Base-by-base conservation (phyloP, 2,329 filamentous ascomycete genomes). In the Aspergillus spinulosporus region DNA sequence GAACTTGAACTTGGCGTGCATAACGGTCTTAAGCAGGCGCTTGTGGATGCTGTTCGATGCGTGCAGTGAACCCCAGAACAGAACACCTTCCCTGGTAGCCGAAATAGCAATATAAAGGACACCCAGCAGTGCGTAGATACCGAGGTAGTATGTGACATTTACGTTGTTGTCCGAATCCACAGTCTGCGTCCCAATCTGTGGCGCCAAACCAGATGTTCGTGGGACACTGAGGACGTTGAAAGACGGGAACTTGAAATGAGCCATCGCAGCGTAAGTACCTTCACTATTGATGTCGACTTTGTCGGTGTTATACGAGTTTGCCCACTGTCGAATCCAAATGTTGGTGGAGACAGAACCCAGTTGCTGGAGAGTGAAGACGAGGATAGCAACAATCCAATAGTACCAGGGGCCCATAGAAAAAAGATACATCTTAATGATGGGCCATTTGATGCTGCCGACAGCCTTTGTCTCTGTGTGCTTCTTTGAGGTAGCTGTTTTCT, bases 241-340 rank as follows among this genome's bases (percentile, higher is more conserved):
- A 1, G 68, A 72, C 3, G 74, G 71, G 7, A 67, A 60, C 59
- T 74, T 73, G 52, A 76, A 61, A 42, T 71, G 65, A 7, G 71
- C 61, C 31, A 68, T 63, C 5, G 72, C 79, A 70, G 55, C 78
- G 75, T 62, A 82, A 56, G 43, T 74, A 67, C 62, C 66, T 21
- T 72, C 70, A 54, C 71, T 66, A 46, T 72, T 70, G 21, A 58
- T 29, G 4, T 59, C 58, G 28, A 52, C 69, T 56, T 72, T 73
- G 49, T 80, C 80, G 58, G 68, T 76, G 55, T 81, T 82, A 70
- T 97, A 97, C 58, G 94, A 88, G 70, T 97, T 96, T 12, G 93
- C 89, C 94, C 94, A 99, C 71, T 93, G 81, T 64, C 90, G 85
- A 66, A 99, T 96, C 94, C 94, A 99, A 49, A 97, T 76, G 66